These are phyloP conservation scores for Cyberlindnera lachancei DNA, from an alignment of 805 yeast genomes.

Conservation along the genomic window DNA sequence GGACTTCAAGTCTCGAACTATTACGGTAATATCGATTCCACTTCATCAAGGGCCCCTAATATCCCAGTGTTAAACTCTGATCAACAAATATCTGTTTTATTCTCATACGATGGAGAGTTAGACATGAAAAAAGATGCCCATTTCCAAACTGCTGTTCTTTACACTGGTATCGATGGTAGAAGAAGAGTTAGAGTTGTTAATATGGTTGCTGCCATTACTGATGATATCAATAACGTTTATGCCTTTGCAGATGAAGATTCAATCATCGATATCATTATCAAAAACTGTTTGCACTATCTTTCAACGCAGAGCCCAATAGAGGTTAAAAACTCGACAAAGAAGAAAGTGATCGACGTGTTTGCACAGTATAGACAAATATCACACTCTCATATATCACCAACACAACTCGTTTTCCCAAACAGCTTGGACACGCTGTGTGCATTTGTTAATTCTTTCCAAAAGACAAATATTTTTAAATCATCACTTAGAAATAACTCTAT, in stretches of 20 bases:
- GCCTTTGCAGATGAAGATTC: conserved; percentile 75
- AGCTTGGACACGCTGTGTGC: conserved; percentile 66
- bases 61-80: conserved; percentile 59
- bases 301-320: conserved; percentile 37
- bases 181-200: conserved; percentile 86
- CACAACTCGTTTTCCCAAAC: conserved; percentile 75
- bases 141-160: conserved; percentile 84
- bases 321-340: conserved; percentile 45
- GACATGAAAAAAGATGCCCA: conserved; percentile 70
- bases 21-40: conserved; percentile 47
- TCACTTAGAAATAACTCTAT: conserved; percentile 53
- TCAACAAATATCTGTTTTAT: conserved; percentile 61
- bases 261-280: conserved; percentile 42
- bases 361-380: conserved; percentile 48
- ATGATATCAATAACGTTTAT: conserved; percentile 64
- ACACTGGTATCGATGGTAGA: conserved; percentile 69
- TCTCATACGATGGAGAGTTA: conserved; percentile 70
- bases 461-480: conserved; percentile 50
- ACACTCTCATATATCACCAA: conserved; percentile 37
- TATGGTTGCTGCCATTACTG: conserved; percentile 72
- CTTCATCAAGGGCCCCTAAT: conserved; percentile 49
- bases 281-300: conserved; percentile 36
- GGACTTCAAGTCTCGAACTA: conserved; percentile 78
- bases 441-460: conserved; percentile 60
- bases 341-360: conserved; percentile 46